Evolutionary conservation across 495 filamentous ascomycete species (phyloP), one percentile per base, ranked within the genome.

Genomic region (Podospora conica): DNA sequence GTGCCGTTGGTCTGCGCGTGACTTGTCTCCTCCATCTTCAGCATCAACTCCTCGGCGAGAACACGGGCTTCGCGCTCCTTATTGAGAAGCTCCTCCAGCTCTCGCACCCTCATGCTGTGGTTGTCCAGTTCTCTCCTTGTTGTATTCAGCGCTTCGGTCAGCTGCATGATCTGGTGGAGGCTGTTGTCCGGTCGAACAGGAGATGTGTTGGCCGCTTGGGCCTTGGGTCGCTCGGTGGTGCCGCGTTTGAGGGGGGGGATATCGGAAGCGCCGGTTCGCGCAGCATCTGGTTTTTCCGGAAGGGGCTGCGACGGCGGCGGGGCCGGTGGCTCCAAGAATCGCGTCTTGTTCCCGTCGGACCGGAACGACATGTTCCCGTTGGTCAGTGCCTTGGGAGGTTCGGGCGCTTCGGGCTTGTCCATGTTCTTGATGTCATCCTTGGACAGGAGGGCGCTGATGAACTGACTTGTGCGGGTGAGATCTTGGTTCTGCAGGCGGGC

Each of bases 251-350:
- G 74, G 9, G 88, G 80, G 0, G 86, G 82, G 61, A 80, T 73
- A 9, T 81, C 80, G 62, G 84, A 79, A 31, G 82, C 74, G 0
- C 53, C 56, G 21, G 68, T 64, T 55, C 83, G 78, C 58, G 83
- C 80, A 53, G 85, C 84, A 77, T 95, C 91, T 1, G 93, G 93
- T 73, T 96, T 96, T 70, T 96, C 92, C 7, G 93, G 93, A 0
- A 97, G 79, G 18, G 93, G 91, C 70, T 96, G 93, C 71, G 94
- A 90, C 12, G 94, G 94, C 18, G 95, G 93, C 27, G 94, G 95
- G 20, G 92, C 91, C 9, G 92, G 93, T 21, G 93, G 93, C 64
- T 96, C 92, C 3, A 91, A 94, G 67, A 96, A 97, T 55, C 91
- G 75, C 75, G 85, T 73, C 77, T 90, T 84, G 73, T 86, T 78